Base-by-base conservation (phyloP, 2,329 filamentous ascomycete species). In the Dendryphion nanum region DNA sequence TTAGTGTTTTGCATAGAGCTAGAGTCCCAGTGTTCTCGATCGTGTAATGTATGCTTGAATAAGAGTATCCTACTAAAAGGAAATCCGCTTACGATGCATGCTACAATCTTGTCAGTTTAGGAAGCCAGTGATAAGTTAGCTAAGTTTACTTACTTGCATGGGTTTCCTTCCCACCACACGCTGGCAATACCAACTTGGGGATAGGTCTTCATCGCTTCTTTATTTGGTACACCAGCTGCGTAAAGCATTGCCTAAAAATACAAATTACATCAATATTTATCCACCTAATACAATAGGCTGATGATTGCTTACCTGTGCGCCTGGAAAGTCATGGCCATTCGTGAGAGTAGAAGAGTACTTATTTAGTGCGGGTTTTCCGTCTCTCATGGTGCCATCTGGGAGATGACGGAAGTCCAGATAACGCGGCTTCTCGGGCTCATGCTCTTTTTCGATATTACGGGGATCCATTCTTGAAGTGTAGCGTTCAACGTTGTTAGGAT, bases 141-240 rank as follows among this genome's bases (percentile, higher is more conserved):
- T 26, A 26, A 26, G 10, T 8, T 8, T 26, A 26, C 83, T 70
- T 68, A 87, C 83, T 95, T 95, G 81, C 90, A 96, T 24, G 91
- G 88, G 63, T 96, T 96, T 18, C 91, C 91, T 68, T 96, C 89
- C 90, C 90, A 97, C 90, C 90, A 96, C 4, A 96, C 87, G 4
- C 86, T 89, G 6, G 89, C 85, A 59, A 96, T 81, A 41, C 91
- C 91, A 18, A 97, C 86, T 48, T 97, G 91, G 10, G 91, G 88
- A 37, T 86, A 85, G 40, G 78, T 91, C 69, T 91, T 90, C 87
- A 97, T 95, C 57, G 83, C 81, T 39, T 93, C 75, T 55, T 81
- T 77, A 59, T 89, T 80, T 2, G 89, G 87, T 21, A 97, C 86
- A 17, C 91, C 91, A 6, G 91, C 89, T 12, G 86, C 90, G 68